A percentile compares a stretch with the other conserved stretches of the same genome.
phyloP scores from a whole-genome alignment of 495 filamentous ascomycete species.

The Trichoderma asperelloides region DNA sequence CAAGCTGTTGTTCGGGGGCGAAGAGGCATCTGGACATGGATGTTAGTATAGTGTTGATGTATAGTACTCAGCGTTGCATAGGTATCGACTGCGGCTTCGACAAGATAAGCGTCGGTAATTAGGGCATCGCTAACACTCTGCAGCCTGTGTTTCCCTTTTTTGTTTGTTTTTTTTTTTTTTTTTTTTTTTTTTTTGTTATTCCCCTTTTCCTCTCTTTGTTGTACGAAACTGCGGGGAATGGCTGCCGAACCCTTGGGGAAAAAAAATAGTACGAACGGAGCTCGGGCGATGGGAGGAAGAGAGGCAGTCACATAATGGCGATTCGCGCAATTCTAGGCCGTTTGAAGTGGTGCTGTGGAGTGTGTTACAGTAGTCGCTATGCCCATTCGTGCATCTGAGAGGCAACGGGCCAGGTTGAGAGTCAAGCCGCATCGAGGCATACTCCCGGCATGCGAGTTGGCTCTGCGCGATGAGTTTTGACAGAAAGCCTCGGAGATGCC shows the following conservation, averaged over 20 bases:
- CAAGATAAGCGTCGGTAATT: too few species aligned
- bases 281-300: not conserved
- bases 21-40: too few species aligned
- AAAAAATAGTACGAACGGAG: not conserved
- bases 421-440: not conserved
- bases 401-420: not conserved
- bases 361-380: not conserved
- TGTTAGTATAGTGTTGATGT: too few species aligned
- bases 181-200: too few species aligned
- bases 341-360: slow-evolving; percentile 1
- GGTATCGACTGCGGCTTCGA: too few species aligned
- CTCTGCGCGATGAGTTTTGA: not conserved
- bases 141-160: too few species aligned
- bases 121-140: too few species aligned
- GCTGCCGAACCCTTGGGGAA: not conserved
- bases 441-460: not conserved
- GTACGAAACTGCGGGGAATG: not conserved
- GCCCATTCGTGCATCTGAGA: not conserved
- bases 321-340: not conserved
- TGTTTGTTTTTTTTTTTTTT: too few species aligned
- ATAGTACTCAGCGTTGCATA: too few species aligned
- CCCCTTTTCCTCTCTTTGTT: not conserved
- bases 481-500: not conserved
- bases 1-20: too few species aligned
- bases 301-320: not conserved